Evolutionary conservation across 2,329 filamentous ascomycete species (phyloP).

Genomic region (Pseudogymnoascus sp.): DNA sequence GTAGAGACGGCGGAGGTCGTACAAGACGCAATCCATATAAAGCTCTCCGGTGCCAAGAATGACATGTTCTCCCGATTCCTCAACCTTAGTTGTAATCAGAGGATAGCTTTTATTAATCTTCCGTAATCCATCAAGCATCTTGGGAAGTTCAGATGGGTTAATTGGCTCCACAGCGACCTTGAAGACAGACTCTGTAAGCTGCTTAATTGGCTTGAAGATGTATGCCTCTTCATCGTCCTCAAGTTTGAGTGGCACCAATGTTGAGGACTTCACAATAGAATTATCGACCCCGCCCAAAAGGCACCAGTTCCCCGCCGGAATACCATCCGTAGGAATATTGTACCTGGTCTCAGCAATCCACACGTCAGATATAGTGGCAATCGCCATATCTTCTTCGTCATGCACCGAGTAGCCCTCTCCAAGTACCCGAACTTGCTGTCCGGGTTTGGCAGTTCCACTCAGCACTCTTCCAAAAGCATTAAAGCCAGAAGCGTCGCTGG

Average conservation of each 20-base stretch:
- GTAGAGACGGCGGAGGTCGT: conserved; percentile 86
- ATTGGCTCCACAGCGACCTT: conserved; percentile 97
- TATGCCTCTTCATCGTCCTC: conserved; percentile 86
- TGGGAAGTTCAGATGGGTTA: conserved; percentile 93
- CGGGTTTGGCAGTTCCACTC: conserved; percentile 79
- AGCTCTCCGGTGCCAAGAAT: conserved; percentile 91
- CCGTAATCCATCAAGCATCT: conserved; percentile 94
- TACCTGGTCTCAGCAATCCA: conserved; percentile 91
- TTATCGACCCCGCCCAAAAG: conserved; percentile 91
- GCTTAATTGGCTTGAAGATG: conserved; percentile 85
- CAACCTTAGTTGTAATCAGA: conserved; percentile 89
- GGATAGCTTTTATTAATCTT: conserved; percentile 99
- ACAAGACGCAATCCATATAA: conserved; percentile 99
- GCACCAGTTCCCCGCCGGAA: conserved; percentile 89
- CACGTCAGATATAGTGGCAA: conserved; percentile 73
- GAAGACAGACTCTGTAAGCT: conserved; percentile 95
- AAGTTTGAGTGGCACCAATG: conserved; percentile 69
- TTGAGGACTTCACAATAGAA: conserved; percentile 95
- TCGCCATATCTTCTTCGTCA: conserved; percentile 94
- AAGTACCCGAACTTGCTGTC: conserved; percentile 77
- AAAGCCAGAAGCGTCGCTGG: conserved; percentile 82
- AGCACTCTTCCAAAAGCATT: conserved; percentile 84
- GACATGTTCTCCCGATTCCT: conserved; percentile 95
- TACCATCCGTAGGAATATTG: conserved; percentile 81
- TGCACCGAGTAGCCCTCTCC: conserved; percentile 94